Conservation (phyloP, 805 yeast genomes). For the Suhomyces pyralidae region DNA sequence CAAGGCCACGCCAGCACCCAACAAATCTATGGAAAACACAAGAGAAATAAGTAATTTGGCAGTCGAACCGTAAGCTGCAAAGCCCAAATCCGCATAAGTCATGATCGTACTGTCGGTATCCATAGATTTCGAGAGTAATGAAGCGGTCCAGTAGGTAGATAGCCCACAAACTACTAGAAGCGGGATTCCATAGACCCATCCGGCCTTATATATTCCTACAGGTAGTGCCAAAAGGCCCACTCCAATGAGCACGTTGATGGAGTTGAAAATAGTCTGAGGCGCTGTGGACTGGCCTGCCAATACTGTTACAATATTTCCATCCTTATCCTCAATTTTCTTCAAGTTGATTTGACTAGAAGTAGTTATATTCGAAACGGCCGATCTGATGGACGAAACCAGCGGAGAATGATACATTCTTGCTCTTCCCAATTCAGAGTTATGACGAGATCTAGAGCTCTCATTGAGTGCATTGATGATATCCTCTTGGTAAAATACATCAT, state of each 20-base stretch:
- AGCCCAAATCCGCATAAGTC: slow-evolving; percentile 31
- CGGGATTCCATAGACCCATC: slow-evolving; percentile 56
- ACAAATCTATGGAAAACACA: slow-evolving; percentile 53
- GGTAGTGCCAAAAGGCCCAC: slow-evolving; percentile 75
- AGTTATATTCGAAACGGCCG: slow-evolving; percentile 33
- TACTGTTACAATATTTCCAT: slow-evolving; percentile 69
- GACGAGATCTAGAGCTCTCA: slow-evolving; percentile 28
- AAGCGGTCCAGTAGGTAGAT: slow-evolving; percentile 53
- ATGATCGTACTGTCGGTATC: slow-evolving; percentile 27
- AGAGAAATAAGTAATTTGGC: slow-evolving; percentile 72
- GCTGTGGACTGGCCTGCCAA: slow-evolving; percentile 52
- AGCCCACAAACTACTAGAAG: slow-evolving; percentile 44
- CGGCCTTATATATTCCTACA: slow-evolving; percentile 62
- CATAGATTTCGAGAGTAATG: slow-evolving; percentile 34
- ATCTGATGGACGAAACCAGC: slow-evolving; percentile 44
- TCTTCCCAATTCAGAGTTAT: slow-evolving; percentile 19
- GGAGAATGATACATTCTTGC: slow-evolving; percentile 31
- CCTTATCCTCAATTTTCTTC: slow-evolving; percentile 63
- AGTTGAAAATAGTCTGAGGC: slow-evolving; percentile 73
- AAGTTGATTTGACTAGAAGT: slow-evolving; percentile 52
- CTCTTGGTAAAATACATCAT: slow-evolving; percentile 41
- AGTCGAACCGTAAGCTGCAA: slow-evolving; percentile 35
- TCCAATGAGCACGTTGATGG: slow-evolving; percentile 74
- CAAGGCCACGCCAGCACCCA: slow-evolving; percentile 61
- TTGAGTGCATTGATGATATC: slow-evolving; percentile 29